A percentile compares a stretch with the other conserved stretches of the same genome.
Conservation (phyloP, 129 eudicot species). For the Flaveria trinervia region DNA sequence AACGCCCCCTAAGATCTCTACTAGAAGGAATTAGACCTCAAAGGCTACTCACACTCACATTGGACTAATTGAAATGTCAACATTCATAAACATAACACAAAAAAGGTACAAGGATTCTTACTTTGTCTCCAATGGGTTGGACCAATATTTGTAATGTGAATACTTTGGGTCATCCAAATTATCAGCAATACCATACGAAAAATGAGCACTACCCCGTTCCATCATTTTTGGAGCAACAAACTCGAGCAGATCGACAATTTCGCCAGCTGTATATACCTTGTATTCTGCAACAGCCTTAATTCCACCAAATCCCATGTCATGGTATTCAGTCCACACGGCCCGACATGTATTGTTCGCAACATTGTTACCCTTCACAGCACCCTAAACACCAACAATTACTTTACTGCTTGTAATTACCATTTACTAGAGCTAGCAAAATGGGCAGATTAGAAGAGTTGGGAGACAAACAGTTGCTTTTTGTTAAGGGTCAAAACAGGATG, state of each 20-base stretch:
- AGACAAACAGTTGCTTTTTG: neutral
- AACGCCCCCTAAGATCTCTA: too few relatives aligned
- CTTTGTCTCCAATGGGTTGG: conserved; percentile 98
- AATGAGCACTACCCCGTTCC: conserved; percentile 86
- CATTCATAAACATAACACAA: conserved; percentile 7
- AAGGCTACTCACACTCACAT: conserved; percentile 5
- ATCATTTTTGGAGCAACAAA: conserved; percentile 97
- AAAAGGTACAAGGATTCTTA: conserved; percentile 39
- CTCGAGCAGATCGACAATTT: conserved; percentile 63
- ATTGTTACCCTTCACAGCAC: conserved; percentile 85
- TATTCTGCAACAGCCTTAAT: conserved; percentile 86
- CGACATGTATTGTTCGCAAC: conserved; percentile 72
- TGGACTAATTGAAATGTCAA: conserved; percentile 7
- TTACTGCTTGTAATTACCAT: neutral
- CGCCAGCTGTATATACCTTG: conserved; percentile 83
- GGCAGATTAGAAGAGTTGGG: neutral
- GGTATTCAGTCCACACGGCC: conserved; percentile 95
- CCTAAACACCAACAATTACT: conserved; percentile 46
- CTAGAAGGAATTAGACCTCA: too few relatives aligned
- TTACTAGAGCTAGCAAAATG: neutral
- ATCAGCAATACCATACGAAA: conserved; percentile 88
- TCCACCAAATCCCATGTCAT: conserved; percentile 92
- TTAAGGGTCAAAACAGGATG: neutral
- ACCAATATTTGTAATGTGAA: conserved; percentile 84
- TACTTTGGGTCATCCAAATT: conserved; percentile 88